phyloP scores from a whole-genome alignment of 1,284 basidiomycete species.

The Gomphus bonarii region DNA sequence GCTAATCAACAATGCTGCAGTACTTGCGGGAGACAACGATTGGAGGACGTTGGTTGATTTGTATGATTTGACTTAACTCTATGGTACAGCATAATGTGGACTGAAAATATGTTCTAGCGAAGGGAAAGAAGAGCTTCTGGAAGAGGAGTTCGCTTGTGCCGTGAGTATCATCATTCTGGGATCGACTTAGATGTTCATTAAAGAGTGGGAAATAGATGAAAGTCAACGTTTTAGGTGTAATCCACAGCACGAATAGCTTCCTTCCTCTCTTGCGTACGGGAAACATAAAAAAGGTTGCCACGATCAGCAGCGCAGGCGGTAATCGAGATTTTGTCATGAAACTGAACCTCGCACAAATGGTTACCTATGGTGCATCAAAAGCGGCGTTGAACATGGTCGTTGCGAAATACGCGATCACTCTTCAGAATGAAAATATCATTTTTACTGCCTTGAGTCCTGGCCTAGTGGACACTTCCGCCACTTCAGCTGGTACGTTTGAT shows the following conservation, averaged over 20 bases:
- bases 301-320: constrained; percentile 22
- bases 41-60: background rate
- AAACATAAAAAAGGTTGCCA: constrained; percentile 27
- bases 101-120: background rate
- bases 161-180: background rate
- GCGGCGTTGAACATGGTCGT: constrained; percentile 29
- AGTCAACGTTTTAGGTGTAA: constrained; percentile 28
- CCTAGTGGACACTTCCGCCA: constrained; percentile 22
- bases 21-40: constrained; percentile 11
- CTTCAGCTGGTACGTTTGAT: background rate
- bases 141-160: background rate
- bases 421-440: constrained; percentile 26
- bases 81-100: too few relatives aligned
- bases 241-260: constrained; percentile 28
- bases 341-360: constrained; percentile 8
- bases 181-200: background rate
- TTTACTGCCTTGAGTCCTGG: constrained; percentile 29
- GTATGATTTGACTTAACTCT: background rate
- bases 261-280: constrained; percentile 30
- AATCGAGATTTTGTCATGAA: constrained; percentile 21
- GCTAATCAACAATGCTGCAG: constrained; percentile 27
- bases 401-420: constrained; percentile 27
- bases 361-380: constrained; percentile 27
- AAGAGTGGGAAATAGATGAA: constrained; percentile 15
- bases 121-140: constrained; percentile 1